Conservation (phyloP, 116 monocot species). For the Dioscorea cayenensis region DNA sequence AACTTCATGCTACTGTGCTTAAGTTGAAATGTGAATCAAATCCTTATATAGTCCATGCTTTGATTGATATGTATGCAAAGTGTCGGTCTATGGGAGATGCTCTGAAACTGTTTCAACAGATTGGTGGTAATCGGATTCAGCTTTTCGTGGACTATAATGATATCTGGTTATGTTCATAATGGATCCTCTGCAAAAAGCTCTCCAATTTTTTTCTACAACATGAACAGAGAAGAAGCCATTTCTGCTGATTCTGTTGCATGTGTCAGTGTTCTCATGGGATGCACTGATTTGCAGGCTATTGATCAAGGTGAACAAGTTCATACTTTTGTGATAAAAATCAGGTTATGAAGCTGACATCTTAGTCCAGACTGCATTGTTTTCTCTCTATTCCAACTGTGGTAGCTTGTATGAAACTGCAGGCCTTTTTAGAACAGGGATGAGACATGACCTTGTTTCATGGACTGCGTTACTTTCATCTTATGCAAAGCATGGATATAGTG, state of each 20-base stretch:
- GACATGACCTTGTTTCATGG: conserved; percentile 21
- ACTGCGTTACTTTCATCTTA: conserved; percentile 17
- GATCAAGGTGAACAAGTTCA: conserved; percentile 18
- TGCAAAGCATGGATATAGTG: neutral
- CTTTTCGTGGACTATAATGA: conserved; percentile 15
- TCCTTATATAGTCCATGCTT: conserved; percentile 3
- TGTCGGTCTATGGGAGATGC: conserved; percentile 13
- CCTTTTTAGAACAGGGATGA: neutral
- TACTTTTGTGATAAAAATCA: conserved; percentile 19
- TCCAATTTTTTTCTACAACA: conserved; percentile 6
- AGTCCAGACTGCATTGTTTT: conserved; percentile 15
- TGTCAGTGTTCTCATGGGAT: conserved; percentile 11
- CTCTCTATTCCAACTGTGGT: conserved; percentile 14
- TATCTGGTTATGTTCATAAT: conserved; percentile 18
- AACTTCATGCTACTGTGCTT: conserved; percentile 11
- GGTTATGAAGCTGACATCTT: conserved; percentile 12
- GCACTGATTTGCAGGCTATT: conserved; percentile 13
- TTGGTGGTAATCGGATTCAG: neutral
- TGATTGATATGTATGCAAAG: conserved; percentile 28
- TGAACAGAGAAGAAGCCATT: conserved; percentile 10
- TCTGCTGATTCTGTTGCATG: conserved; percentile 13
- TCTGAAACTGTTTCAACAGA: conserved; percentile 12
- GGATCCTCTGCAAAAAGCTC: conserved; percentile 11
- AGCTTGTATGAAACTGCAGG: neutral
- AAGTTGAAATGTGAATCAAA: conserved; percentile 8